Base-by-base conservation (phyloP, 306 rosid genomes). In the Fragaria nilgerrensis region DNA sequence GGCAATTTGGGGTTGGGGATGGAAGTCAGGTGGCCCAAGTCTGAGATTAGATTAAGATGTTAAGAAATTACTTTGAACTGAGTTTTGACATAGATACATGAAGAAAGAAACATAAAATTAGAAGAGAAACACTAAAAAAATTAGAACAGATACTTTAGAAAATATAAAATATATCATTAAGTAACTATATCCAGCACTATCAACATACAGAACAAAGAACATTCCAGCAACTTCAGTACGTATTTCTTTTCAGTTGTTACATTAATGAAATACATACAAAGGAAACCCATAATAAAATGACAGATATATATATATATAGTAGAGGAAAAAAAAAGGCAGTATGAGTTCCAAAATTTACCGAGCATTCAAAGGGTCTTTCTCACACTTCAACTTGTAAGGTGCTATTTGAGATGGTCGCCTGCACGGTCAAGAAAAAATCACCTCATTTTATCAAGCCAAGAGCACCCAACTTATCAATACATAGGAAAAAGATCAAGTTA, bases 351-450 rank as follows among this genome's bases (percentile, higher is more conserved):
- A 81, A 62, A 73, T 53, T 56, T 87, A 94, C 98, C 98, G 88
- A 22, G 86, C 75, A 77, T 91, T 94, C 79, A 94, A 82, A 76
- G 87, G 84, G 79, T 94, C 98, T 83, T 89, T 94, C 68, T 91
- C 94, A 84, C 98, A 94, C 96, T 91, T 94, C 89, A 94, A 87
- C 82, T 91, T 91, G 91, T 88, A 94, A 8, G 98, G 85, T 66
- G 81, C 73, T 64, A 87, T 75, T 43, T 52, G 98, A 71, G 88
- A 87, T 53, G 89, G 86, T 73, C 96, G 91, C 91, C 98, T 94
- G 86, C 86, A 87, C 27, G 82, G 65, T 72, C 64, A 37, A 81
- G 70, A 78, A 80, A 11, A 61, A 63, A 20, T 56, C 29, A 61
- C 23, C 76, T 20, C 13, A 22, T 53, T 73, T 48, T 53, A 52